Evolutionary conservation across 164 flowering plant genomes (phyloP), one percentile per base, ranked within the genome.

Genomic region (Paratinospora sagittata): DNA sequence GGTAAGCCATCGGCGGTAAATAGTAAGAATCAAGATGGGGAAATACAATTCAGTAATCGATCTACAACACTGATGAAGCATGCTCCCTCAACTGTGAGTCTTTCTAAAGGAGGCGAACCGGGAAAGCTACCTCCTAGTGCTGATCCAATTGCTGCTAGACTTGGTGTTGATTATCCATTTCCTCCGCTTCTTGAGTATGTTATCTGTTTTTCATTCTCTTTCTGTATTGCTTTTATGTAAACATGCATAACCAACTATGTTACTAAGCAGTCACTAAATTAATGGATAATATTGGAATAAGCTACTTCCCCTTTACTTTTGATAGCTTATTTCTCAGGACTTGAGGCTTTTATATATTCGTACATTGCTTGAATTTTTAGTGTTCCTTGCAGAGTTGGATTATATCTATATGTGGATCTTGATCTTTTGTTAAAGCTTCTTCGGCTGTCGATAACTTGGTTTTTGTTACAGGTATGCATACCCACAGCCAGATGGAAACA

Each of bases 141-240:
- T 62, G 93, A 93, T 75, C 93, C 99, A 1, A 91, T 96, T 75
- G 96, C 97, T 77, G 74, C 89, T 37, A 90, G 80, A 72, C 95
- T 93, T 81, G 97, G 99, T 27, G 85, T 96, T 16, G 90, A 96
- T 70, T 91, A 91, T 72, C 93, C 95, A 43, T 96, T 96, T 86
- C 97, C 99, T 76, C 97, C 96, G 62, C 89, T 87, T 72, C 93
- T 96, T 70, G 93, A 93, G 99, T 96, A 85, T 45, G 96, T 68
- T 33, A 12, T 71, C 72, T 68, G 55, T 36, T 66, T 72, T 66
- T 58, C n/a, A 17, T 19, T 34, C 23, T 19, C 8, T 19, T 63
- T 65, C 37, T n/a, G 27, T 21, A 17, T 65, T 34, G 8, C 16
- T 33, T 65, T 52, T 52, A 52, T 52, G 21, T n/a, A 30, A 30